Conservation (phyloP, 2,329 filamentous ascomycete species). For the Apiospora malaysiana region DNA sequence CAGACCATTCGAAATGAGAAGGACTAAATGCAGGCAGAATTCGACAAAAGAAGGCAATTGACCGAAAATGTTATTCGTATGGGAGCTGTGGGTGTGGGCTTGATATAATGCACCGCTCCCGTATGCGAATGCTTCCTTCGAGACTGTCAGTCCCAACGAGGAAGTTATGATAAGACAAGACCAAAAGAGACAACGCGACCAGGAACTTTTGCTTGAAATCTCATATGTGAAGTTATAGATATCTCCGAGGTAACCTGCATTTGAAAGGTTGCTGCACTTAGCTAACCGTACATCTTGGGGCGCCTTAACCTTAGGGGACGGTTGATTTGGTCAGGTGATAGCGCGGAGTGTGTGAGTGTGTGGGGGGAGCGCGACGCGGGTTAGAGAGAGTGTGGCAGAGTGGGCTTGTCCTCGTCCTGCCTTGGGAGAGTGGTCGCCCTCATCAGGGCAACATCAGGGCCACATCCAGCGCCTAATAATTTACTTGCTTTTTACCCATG, state of each 20-base stretch:
- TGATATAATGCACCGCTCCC: no score
- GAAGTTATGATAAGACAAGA: no score
- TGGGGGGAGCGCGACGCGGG: slow-evolving; percentile 9
- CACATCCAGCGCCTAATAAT: neutral
- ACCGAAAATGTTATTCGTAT: no score
- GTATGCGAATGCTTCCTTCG: no score
- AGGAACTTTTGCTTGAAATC: no score
- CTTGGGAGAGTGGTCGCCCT: neutral
- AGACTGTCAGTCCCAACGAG: no score
- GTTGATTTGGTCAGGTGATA: slow-evolving; percentile 11
- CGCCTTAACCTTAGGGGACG: neutral
- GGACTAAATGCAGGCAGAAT: neutral
- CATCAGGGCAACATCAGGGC: slow-evolving; percentile 7
- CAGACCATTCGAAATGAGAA: neutral
- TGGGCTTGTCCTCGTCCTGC: neutral
- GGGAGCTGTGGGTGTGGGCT: neutral
- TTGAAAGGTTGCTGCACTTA: no score
- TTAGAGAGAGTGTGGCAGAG: neutral
- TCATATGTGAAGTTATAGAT: no score
- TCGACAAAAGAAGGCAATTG: neutral
- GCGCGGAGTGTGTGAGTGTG: no score
- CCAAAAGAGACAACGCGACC: no score
- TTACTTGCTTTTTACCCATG: neutral
- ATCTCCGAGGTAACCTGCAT: neutral
- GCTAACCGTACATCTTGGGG: no score